Evolutionary conservation across 257 asterid species (phyloP).

Genomic region (Solanum appendiculatum): DNA sequence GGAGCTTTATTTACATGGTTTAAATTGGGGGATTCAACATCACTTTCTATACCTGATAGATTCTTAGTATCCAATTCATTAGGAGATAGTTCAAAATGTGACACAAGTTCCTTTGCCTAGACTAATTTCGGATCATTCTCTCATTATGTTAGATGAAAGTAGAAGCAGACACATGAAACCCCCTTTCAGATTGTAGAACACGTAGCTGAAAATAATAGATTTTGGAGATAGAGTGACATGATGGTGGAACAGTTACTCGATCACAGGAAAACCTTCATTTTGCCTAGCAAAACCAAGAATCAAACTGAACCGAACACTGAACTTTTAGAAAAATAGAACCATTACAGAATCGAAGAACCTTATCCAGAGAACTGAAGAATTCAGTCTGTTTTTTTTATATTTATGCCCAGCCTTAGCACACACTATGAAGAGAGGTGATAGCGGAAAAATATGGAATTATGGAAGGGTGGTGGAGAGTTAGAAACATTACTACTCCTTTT

Average conservation of each 20-base stretch:
- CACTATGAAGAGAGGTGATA: not conserved
- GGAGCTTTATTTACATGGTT: not conserved
- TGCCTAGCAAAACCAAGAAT: not conserved
- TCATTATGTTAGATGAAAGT: not conserved
- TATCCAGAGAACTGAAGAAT: not conserved
- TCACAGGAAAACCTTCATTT: not conserved
- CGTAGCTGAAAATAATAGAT: not conserved
- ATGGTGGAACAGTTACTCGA: not conserved
- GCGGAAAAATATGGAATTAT: not conserved
- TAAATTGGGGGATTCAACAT: not conserved
- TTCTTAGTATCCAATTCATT: not conserved
- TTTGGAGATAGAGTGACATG: not conserved
- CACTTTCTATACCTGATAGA: not conserved
- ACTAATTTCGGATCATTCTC: not conserved
- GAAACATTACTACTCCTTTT: not conserved
- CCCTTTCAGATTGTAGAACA: not conserved
- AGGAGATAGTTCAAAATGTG: not conserved
- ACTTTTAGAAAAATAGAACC: not conserved
- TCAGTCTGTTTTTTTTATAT: not conserved
- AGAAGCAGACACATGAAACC: not conserved
- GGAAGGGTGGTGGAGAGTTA: not conserved
- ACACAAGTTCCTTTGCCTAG: not conserved
- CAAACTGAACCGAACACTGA: not conserved
- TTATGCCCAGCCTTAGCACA: not conserved
- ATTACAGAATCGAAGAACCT: not conserved